Evolutionary conservation across 805 yeast species (phyloP).

Genomic region (Myxozyma monticola): DNA sequence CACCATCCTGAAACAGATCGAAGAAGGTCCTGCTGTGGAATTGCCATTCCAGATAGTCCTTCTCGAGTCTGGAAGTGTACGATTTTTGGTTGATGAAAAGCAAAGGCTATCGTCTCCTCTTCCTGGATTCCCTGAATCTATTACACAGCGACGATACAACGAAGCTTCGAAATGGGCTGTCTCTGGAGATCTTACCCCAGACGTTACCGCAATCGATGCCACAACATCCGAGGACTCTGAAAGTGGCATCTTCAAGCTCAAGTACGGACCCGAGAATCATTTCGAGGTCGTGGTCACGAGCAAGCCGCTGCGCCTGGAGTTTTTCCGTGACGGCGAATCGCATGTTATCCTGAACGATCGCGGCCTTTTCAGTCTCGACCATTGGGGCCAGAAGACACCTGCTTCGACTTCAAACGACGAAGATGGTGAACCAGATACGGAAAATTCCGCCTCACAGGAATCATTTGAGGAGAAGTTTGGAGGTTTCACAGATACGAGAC

Average conservation of each 20-base stretch:
- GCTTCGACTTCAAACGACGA: neutral
- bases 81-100: constrained; percentile 70
- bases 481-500: constrained; percentile 59
- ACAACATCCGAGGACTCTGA: constrained; percentile 13
- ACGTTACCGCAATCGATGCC: constrained; percentile 15
- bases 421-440: constrained; percentile 13
- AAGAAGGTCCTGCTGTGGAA: constrained; percentile 33
- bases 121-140: constrained; percentile 35
- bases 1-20: constrained; percentile 45
- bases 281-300: constrained; percentile 48
- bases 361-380: constrained; percentile 78
- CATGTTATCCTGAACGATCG: constrained; percentile 68
- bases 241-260: constrained; percentile 12
- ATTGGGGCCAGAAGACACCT: constrained; percentile 53
- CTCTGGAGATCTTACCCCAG: constrained; percentile 32
- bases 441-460: constrained; percentile 35
- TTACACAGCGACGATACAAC: constrained; percentile 55
- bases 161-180: constrained; percentile 65
- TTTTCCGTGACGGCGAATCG: constrained; percentile 48
- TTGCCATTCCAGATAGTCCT: constrained; percentile 62
- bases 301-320: constrained; percentile 52
- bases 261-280: constrained; percentile 44
- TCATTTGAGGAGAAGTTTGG: constrained; percentile 73
- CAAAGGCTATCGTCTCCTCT: constrained; percentile 39
- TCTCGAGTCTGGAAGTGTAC: constrained; percentile 56